Conservation (phyloP, 345 rosid species). For the Adansonia digitata region DNA sequence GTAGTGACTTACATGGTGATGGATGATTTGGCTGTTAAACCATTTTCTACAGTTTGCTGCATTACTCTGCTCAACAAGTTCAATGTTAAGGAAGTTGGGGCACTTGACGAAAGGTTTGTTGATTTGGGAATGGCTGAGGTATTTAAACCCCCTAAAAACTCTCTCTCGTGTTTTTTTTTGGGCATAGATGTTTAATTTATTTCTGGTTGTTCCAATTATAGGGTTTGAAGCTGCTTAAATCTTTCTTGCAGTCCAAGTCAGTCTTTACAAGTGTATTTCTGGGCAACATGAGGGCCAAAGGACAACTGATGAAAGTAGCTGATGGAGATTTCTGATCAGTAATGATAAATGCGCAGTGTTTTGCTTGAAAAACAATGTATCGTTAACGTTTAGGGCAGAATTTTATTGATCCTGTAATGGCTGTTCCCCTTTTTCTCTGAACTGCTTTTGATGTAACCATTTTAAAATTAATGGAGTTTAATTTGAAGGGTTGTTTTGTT, state of each 20-base stretch:
- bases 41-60: background rate
- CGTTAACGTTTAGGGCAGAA: background rate
- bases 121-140: constrained; percentile 17
- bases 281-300: background rate
- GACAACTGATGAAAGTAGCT: background rate
- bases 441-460: no score
- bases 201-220: no score
- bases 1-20: constrained; percentile 25
- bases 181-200: background rate
- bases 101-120: constrained; percentile 5
- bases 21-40: constrained; percentile 28
- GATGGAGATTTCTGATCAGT: background rate
- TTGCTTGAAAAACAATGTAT: background rate
- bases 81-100: background rate
- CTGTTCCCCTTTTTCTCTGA: no score
- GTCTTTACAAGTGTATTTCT: background rate
- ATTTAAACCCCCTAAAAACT: background rate
- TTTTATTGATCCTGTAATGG: no score
- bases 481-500: no score
- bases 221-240: background rate
- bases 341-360: background rate
- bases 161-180: no score
- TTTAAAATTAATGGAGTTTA: no score
- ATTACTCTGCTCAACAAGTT: constrained; percentile 15
- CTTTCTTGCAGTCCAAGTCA: background rate